These are phyloP conservation scores for Xylaria sp. DNA, from an alignment of 2,329 filamentous ascomycete genomes.

Conservation along the genomic window DNA sequence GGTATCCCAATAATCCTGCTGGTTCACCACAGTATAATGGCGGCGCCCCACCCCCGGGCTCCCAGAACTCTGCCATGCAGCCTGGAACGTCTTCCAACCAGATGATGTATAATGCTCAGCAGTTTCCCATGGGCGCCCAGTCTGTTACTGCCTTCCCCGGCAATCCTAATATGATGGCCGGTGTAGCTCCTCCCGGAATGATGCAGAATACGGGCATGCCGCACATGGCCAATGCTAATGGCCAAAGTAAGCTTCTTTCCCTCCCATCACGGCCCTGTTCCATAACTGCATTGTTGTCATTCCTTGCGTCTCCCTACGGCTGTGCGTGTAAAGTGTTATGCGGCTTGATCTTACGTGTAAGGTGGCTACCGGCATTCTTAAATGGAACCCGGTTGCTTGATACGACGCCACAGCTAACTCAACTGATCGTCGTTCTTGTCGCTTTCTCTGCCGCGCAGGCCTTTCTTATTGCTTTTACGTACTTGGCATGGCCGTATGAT, in stretches of 20 bases:
- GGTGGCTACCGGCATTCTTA: constrained; percentile 35
- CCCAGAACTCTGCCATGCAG: constrained; percentile 60
- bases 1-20: constrained; percentile 62
- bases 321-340: constrained; percentile 35
- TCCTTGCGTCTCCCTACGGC: constrained; percentile 21
- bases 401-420: constrained; percentile 27
- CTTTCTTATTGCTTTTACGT: constrained; percentile 20
- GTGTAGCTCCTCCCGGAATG: constrained; percentile 66
- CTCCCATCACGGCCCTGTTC: constrained; percentile 43
- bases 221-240: constrained; percentile 66
- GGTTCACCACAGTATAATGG: constrained; percentile 61
- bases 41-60: constrained; percentile 55
- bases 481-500: constrained; percentile 17
- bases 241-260: constrained; percentile 64
- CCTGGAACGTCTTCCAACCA: constrained; percentile 53
- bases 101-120: constrained; percentile 70
- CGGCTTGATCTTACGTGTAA: constrained; percentile 33
- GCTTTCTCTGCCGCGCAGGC: constrained; percentile 29
- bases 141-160: constrained; percentile 57
- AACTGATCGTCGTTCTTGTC: constrained; percentile 13
- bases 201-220: constrained; percentile 71
- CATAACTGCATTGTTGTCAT: constrained; percentile 34
- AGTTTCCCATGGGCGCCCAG: constrained; percentile 66
- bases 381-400: constrained; percentile 30
- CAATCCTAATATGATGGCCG: constrained; percentile 67